Evolutionary conservation across 805 yeast species (phyloP), one percentile per base, ranked within the genome.

Genomic region (Scheffersomyces ergatensis): DNA sequence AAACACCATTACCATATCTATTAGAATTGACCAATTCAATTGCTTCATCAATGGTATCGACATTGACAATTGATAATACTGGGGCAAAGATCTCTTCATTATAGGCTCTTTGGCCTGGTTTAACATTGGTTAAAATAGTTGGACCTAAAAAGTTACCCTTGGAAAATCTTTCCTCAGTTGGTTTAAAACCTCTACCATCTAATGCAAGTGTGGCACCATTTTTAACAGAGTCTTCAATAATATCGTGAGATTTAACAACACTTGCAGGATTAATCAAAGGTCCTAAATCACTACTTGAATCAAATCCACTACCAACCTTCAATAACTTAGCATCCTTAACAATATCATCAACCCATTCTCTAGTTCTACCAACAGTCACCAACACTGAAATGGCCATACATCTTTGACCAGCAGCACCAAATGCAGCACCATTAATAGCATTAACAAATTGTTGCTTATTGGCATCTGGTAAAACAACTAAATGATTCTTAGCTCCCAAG

Each of bases 331-430:
- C 89, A 34, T 74, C 77, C 39, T 61, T 70, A 25, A 78, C 76
- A 37, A 84, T 71, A 37, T 82, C 89, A 32, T 65, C 51, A 39
- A 83, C 63, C 86, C 88, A 83, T 46, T 74, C 75, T 55, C 72
- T 72, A 46, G 85, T 71, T 45, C 74, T 70, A 31, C 89, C 89
- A 18, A 85, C 89, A 15, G 87, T 77, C 37, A 84, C 85, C 47
- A 85, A 69, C 26, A 82, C 85, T 17, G 85, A 81, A 39, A 85
- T 79, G 9, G 88, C 86, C 85, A 84, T 80, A 65, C 92, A 84
- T 58, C 89, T 78, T 72, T 84, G 92, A 46, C 90, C 92, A 15
- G 90, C 89, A 38, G 90, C 89, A 24, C 90, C 89, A 61, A 84
- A 84, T 18, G 89, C 86, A 39, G 90, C 89, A 37, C 88, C 85